These are phyloP conservation scores for Hypocrella siamensis DNA, from an alignment of 2,329 filamentous ascomycete species.

Conservation along the genomic window DNA sequence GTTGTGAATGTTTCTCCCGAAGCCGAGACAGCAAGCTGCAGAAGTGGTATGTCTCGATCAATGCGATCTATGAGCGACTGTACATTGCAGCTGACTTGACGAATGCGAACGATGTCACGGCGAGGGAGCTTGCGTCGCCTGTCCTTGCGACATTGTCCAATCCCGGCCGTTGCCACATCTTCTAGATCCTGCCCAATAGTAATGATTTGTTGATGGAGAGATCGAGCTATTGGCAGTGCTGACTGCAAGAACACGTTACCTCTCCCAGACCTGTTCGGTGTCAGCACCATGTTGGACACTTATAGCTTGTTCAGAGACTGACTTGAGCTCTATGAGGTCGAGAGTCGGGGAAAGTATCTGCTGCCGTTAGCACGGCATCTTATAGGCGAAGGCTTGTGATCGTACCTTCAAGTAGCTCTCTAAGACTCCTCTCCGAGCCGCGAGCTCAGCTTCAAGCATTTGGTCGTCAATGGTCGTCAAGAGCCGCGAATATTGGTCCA, in stretches of 20 bases:
- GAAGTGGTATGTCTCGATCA: constrained; percentile 78
- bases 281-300: neutral
- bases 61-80: constrained; percentile 61
- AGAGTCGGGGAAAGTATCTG: constrained; percentile 81
- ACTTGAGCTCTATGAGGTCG: constrained; percentile 85
- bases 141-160: neutral
- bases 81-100: constrained; percentile 58
- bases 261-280: constrained; percentile 27
- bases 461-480: constrained; percentile 63
- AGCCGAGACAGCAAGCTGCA: constrained; percentile 87
- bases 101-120: constrained; percentile 35
- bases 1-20: constrained; percentile 80
- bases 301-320: constrained; percentile 14
- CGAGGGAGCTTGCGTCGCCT: no score
- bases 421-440: constrained; percentile 54
- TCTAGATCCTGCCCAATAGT: constrained; percentile 61
- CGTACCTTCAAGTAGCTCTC: constrained; percentile 67
- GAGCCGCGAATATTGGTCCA: constrained; percentile 64
- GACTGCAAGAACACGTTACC: constrained; percentile 57
- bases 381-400: constrained; percentile 33
- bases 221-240: constrained; percentile 67
- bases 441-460: constrained; percentile 52
- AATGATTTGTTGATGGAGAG: constrained; percentile 71
- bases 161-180: constrained; percentile 45
- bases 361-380: neutral